Evolutionary conservation across 495 filamentous ascomycete genomes (phyloP), one percentile per base, ranked within the genome.

Genomic region (Aspergillus haitiensis): DNA sequence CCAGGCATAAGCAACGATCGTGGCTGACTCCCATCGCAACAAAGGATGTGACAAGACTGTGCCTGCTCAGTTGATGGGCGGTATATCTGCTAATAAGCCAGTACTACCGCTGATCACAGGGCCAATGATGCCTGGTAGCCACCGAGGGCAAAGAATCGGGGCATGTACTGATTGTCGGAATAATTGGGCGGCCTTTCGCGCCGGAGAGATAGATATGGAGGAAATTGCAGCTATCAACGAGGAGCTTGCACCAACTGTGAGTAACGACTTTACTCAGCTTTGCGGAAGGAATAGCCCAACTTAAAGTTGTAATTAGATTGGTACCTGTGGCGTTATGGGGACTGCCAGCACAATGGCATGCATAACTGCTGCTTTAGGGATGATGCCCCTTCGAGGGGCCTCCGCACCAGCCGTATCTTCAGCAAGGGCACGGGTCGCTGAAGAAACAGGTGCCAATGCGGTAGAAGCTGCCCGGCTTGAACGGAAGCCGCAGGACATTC

Each of bases 311-410:
- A 16, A 12, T 34, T 58, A 86, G 84, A 78, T 79, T 6, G 86
- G 86, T 21, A 88, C 86, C 9, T 88, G 86, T 64, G 86, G 86
- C 21, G 86, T 88, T 3, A 87, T 88, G 85, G 86, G 86, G 11
- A 89, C 86, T 9, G 86, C 86, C 7, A 84, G 80, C 47, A 89
- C 86, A 21, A 89, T 89, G 85, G 85, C 86, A 3, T 89, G 86
- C 57, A 69, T 88, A 8, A 79, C 82, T 18, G 84, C 80, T 15
- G 86, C 78, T 0, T 74, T 89, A 2, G 86, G 86, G 18, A 73
- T 89, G 66, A 88, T 88, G 78, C 84, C 84, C 7, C 74, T 88
- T 6, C 72, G 76, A 53, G 78, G 81, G 10, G 86, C 86, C 27
- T 78, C 85, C 13, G 82, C 86, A 7, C 82, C 86, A 0, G 86